Evolutionary conservation across 1,139 yeast species (phyloP), one percentile per base, ranked within the genome.

Genomic region (Geotrichum histeridarum): DNA sequence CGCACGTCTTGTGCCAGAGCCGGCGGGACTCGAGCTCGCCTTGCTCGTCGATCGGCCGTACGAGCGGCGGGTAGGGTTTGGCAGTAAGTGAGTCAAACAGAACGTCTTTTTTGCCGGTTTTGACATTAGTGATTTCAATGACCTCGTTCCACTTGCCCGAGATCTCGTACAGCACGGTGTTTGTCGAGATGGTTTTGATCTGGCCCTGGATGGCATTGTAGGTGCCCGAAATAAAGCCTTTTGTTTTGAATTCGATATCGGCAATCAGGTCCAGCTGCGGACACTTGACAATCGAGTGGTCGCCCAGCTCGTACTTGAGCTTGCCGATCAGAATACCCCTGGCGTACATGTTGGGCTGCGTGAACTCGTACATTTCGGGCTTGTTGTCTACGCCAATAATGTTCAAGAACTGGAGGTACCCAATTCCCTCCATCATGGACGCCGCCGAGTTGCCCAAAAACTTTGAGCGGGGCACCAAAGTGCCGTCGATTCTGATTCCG

Each of bases 361-460:
- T 85, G 70, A 93, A 76, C 12, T 83, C 79, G 69, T 90, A 93
- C 51, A 77, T 74, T 66, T 86, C 94, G 6, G 80, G 76, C 12
- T 70, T 63, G 7, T 81, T 81, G 15, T 68, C 63, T 43, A 67
- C 70, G 55, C 71, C 70, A 11, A 67, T 57, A 59, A 80, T 80
- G 61, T 87, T 84, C 44, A 85, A 77, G 57, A 93, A 79, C 42
- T 87, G 81, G 17, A 93, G 73, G 55, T 80, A 83, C 0, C 88
- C 94, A 60, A 79, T 70, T 17, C 99, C 99, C 63, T 91, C 96
- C 99, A 93, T 93, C 67, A 93, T 82, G 2, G 96, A 95, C 15
- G 98, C 99, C 0, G 97, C 91, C 0, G 96, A 89, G 67, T 91
- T 93, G 33, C 99, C 99, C 57, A 93, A 75, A 65, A 93, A 94